phyloP scores from a whole-genome alignment of 2,329 filamentous ascomycete species.

The Paracoccidioides lutzii region DNA sequence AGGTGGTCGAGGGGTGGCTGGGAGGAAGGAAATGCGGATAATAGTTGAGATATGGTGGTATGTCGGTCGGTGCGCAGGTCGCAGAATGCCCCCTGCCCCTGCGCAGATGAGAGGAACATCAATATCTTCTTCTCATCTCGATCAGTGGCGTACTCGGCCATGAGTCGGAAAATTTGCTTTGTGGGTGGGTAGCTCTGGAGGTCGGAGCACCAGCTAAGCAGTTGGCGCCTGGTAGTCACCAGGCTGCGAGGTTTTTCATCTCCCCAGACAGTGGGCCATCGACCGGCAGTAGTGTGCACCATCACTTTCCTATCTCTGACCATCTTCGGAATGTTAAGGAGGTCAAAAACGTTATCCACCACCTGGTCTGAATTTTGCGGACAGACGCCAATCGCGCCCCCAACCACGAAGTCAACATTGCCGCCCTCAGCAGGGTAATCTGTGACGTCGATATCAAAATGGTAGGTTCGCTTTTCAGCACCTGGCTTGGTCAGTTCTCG shows the following conservation, averaged over 20 bases:
- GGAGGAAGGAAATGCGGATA: slow-evolving; percentile 82
- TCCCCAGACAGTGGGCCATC: slow-evolving; percentile 98
- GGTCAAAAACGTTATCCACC: slow-evolving; percentile 74
- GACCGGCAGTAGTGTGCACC: slow-evolving; percentile 63
- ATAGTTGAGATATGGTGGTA: slow-evolving; percentile 70
- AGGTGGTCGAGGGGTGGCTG: slow-evolving; percentile 76
- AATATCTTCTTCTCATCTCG: slow-evolving; percentile 81
- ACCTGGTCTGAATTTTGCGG: slow-evolving; percentile 67
- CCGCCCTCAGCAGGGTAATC: slow-evolving; percentile 77
- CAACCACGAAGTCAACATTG: slow-evolving; percentile 83
- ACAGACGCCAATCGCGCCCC: slow-evolving; percentile 85
- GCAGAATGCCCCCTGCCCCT: slow-evolving; percentile 87
- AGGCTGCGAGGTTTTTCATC: slow-evolving; percentile 74
- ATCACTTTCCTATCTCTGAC: slow-evolving; percentile 72
- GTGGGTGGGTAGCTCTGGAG: slow-evolving; percentile 86
- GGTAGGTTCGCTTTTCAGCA: slow-evolving; percentile 92
- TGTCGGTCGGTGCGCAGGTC: slow-evolving; percentile 84
- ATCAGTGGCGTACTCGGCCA: slow-evolving; percentile 73
- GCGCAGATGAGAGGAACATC: slow-evolving; percentile 69
- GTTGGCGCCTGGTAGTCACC: slow-evolving; percentile 76
- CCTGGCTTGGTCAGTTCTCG: slow-evolving; percentile 77
- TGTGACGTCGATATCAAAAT: slow-evolving; percentile 93
- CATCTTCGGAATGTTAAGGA: slow-evolving; percentile 66
- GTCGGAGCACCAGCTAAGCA: slow-evolving; percentile 93
- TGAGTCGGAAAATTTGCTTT: slow-evolving; percentile 69